These are phyloP conservation scores for Adansonia madagascariensis DNA, from an alignment of 441 rosid genomes.

Conservation along the genomic window DNA sequence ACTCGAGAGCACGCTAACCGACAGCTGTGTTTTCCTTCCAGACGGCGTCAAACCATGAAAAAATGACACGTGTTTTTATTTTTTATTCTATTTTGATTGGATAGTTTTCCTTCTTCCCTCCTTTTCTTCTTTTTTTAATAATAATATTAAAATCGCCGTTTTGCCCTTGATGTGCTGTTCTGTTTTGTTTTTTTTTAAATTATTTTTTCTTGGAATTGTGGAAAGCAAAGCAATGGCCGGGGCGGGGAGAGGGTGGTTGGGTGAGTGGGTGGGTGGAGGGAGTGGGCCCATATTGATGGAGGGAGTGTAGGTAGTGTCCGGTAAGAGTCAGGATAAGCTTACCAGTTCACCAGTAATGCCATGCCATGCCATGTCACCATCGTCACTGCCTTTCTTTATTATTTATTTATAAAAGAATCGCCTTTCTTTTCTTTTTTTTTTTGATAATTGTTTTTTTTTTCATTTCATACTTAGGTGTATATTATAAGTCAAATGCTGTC, in stretches of 20 bases:
- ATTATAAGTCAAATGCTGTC: too few species aligned
- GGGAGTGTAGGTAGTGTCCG: conserved; percentile 23
- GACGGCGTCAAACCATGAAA: conserved; percentile 6
- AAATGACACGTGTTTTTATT: conserved; percentile 22
- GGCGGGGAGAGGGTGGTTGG: conserved; percentile 16
- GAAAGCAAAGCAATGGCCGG: conserved; percentile 7
- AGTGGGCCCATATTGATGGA: conserved; percentile 35
- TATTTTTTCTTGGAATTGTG: conserved; percentile 14
- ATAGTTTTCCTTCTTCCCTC: neutral
- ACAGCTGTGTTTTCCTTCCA: conserved; percentile 35
- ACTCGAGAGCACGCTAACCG: conserved; percentile 40
- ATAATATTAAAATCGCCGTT: conserved; percentile 7
- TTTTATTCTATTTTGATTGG: neutral
- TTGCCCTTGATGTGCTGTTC: neutral
- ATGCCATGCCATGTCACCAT: conserved; percentile 40
- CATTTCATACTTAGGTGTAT: too few species aligned
- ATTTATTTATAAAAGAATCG: neutral
- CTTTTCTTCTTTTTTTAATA: neutral
- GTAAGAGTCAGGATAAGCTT: conserved; percentile 31
- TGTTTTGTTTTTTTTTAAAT: neutral
- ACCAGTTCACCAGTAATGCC: conserved; percentile 23
- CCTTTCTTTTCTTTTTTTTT: too few species aligned
- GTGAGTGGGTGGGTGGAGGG: conserved; percentile 17
- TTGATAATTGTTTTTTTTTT: too few species aligned
- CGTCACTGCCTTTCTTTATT: neutral